Conservation (phyloP, 208 protist species). For the Leishmania amazonensis region DNA sequence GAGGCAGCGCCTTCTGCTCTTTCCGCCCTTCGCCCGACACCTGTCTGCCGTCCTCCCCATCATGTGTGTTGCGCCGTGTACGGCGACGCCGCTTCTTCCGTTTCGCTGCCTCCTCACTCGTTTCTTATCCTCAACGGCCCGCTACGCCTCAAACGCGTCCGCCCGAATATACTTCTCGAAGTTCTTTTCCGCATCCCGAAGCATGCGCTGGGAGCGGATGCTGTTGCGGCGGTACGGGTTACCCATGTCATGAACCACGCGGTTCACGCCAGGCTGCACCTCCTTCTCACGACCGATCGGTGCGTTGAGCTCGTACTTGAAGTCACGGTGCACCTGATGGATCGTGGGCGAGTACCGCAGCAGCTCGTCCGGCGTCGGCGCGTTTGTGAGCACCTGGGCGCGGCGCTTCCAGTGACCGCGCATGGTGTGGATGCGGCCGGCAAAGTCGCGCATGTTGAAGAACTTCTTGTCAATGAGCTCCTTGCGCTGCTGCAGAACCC, state of each 20-base stretch:
- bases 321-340: conserved; percentile 91
- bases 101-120: neutral
- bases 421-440: conserved; percentile 89
- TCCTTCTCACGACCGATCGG: conserved; percentile 87
- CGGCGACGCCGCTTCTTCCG: neutral
- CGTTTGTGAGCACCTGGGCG: conserved; percentile 73
- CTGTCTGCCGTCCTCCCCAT: neutral
- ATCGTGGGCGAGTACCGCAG: conserved; percentile 89
- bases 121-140: neutral
- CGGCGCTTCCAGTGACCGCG: conserved; percentile 88
- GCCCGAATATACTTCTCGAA: conserved; percentile 73
- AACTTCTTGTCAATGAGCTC: conserved; percentile 90
- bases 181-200: conserved; percentile 82
- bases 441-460: conserved; percentile 92
- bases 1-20: neutral
- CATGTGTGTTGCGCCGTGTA: neutral
- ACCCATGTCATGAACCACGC: conserved; percentile 77
- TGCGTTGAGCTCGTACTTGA: conserved; percentile 84
- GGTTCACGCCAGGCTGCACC: conserved; percentile 82
- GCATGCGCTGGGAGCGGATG: conserved; percentile 50
- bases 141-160: conserved; percentile 60
- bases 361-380: conserved; percentile 85
- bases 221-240: conserved; percentile 79
- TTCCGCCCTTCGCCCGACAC: neutral
- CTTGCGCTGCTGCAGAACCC: conserved; percentile 79